phyloP scores from a whole-genome alignment of 306 rosid genomes.

The Acacia acuminata region DNA sequence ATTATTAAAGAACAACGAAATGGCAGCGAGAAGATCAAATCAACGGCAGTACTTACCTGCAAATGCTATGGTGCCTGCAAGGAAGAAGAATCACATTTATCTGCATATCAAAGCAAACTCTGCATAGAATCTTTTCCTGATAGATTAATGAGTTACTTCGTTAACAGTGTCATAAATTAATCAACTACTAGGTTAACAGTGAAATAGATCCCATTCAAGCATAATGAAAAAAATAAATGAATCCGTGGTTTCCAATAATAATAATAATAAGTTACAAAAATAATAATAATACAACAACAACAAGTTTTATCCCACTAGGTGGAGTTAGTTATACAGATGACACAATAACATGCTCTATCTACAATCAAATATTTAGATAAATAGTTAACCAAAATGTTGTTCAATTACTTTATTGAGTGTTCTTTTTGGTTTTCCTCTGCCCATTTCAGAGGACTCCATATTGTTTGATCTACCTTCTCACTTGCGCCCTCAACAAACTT shows the following conservation, averaged over 20 bases:
- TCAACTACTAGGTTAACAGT: too few species aligned
- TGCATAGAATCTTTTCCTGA: slow-evolving; percentile 69
- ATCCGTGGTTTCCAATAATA: not conserved
- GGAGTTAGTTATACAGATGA: too few species aligned
- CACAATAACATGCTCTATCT: too few species aligned
- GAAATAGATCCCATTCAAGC: not conserved
- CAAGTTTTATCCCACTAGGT: too few species aligned
- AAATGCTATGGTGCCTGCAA: slow-evolving; percentile 67
- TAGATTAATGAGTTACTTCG: slow-evolving; percentile 12
- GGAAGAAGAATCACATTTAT: slow-evolving; percentile 64
- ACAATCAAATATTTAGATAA: too few species aligned
- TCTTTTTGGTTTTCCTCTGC: too few species aligned
- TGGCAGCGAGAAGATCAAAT: not conserved
- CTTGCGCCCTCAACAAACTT: too few species aligned
- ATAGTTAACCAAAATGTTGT: too few species aligned
- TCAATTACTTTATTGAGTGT: too few species aligned
- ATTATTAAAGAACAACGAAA: not conserved
- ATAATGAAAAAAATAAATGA: not conserved
- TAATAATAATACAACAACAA: too few species aligned
- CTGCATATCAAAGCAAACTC: slow-evolving; percentile 70
- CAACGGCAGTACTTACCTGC: slow-evolving; percentile 28
- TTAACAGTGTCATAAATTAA: not conserved
- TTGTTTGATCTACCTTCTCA: too few species aligned
- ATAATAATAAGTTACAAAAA: not conserved
- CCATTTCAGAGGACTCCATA: too few species aligned